Percentiles rank a stretch among this genome's conserved stretches.
These are phyloP conservation scores for Acacia crassicarpa DNA, from an alignment of 306 rosid species.

Conservation along the genomic window DNA sequence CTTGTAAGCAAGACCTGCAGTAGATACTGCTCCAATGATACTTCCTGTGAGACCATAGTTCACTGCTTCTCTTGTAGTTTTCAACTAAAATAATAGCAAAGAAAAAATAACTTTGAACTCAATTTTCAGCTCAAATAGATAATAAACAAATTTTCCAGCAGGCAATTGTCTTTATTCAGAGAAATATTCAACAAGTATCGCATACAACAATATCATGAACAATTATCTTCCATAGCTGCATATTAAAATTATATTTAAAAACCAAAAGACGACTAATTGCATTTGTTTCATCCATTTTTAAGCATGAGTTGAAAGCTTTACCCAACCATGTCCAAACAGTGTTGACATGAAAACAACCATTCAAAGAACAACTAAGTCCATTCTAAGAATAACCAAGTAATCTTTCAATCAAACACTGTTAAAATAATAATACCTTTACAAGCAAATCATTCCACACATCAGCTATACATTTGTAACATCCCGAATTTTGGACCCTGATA, in stretches of 20 bases:
- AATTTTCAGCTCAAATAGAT: constrained; percentile 21
- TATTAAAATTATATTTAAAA: neutral
- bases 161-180: constrained; percentile 6
- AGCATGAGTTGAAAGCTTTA: neutral
- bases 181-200: neutral
- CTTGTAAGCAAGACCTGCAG: constrained; percentile 62
- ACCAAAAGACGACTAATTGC: neutral
- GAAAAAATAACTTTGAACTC: neutral
- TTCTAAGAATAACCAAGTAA: neutral
- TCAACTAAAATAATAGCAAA: constrained; percentile 52
- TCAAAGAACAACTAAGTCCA: neutral
- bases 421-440: too few species aligned
- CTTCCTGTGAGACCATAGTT: constrained; percentile 64
- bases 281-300: neutral
- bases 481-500: too few species aligned
- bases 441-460: too few species aligned
- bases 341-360: neutral
- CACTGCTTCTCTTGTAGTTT: constrained; percentile 69
- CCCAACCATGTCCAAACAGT: neutral
- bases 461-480: too few species aligned
- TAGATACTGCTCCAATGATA: constrained; percentile 71
- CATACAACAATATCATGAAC: neutral
- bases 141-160: neutral
- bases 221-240: neutral
- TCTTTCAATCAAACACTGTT: neutral